Evolutionary conservation across 2,329 filamentous ascomycete species (phyloP).

Genomic region (Penicillium sp.): DNA sequence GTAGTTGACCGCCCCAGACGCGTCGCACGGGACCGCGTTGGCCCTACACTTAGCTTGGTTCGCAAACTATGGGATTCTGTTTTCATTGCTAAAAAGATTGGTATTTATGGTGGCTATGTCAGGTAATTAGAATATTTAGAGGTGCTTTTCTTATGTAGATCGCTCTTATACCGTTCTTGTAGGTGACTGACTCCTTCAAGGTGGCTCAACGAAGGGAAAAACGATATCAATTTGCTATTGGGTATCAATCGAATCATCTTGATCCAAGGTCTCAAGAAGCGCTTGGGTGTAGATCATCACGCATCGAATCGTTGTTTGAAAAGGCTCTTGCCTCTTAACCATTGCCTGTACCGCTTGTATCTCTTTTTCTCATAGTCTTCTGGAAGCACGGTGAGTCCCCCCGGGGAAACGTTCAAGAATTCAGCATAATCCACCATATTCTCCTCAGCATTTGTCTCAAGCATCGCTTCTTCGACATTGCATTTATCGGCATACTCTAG

Average conservation of each 20-base stretch:
- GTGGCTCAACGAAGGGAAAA: no score
- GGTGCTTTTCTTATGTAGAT: no score
- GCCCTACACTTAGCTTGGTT: no score
- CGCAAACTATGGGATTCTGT: no score
- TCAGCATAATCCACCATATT: slow-evolving; percentile 69
- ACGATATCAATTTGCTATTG: slow-evolving; percentile 1
- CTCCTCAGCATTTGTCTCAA: slow-evolving; percentile 49
- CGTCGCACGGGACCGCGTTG: slow-evolving; percentile 19
- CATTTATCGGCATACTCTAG: slow-evolving; percentile 70
- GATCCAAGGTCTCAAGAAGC: slow-evolving; percentile 4
- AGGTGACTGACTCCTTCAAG: no score
- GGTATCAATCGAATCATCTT: slow-evolving; percentile 25
- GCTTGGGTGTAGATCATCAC: slow-evolving; percentile 15
- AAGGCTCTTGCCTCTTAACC: slow-evolving; percentile 87
- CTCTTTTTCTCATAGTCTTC: slow-evolving; percentile 87
- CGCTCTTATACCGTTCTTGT: no score
- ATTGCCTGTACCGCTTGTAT: slow-evolving; percentile 94
- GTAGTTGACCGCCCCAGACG: slow-evolving; percentile 24
- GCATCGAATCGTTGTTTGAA: slow-evolving; percentile 74
- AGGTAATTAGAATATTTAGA: no score
- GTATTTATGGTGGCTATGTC: no score
- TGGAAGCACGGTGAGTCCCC: slow-evolving; percentile 78
- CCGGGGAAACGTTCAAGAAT: slow-evolving; percentile 68
- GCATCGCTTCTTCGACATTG: slow-evolving; percentile 53
- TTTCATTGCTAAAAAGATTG: no score